A percentile compares a stretch with the other conserved stretches of the same genome.
phyloP scores from a whole-genome alignment of 2,329 filamentous ascomycete genomes.

The Colletotrichum karsti region DNA sequence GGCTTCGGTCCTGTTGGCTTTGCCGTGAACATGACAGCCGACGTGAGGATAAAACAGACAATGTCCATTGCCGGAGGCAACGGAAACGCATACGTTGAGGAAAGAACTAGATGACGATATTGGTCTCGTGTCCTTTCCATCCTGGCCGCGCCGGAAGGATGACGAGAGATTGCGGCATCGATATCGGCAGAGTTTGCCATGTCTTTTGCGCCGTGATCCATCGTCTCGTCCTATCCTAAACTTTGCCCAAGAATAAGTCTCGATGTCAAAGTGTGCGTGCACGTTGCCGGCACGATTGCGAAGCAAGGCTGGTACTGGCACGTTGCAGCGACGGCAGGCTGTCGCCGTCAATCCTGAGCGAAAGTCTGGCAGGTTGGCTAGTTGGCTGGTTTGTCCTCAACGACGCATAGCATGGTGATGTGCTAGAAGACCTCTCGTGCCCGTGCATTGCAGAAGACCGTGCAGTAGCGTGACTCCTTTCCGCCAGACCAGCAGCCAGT shows the following conservation, averaged over 20 bases:
- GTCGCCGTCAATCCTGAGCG: background rate
- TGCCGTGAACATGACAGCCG: background rate
- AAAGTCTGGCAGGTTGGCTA: background rate
- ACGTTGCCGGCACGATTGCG: background rate
- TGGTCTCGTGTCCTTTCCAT: background rate
- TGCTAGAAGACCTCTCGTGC: background rate
- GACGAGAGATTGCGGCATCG: background rate
- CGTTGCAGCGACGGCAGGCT: background rate
- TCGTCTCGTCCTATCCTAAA: conserved; percentile 18
- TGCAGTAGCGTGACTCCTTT: conserved; percentile 8
- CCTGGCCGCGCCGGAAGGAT: background rate
- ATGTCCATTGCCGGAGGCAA: background rate
- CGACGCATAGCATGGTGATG: conserved; percentile 4
- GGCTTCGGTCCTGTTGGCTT: background rate
- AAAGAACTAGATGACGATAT: background rate
- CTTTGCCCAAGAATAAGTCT: conserved; percentile 11
- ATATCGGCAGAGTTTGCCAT: conserved; percentile 22
- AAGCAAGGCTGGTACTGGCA: conserved; percentile 1
- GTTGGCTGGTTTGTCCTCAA: background rate
- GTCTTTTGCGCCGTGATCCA: conserved; percentile 7
- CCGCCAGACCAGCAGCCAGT: conserved; percentile 7
- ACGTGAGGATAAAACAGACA: background rate
- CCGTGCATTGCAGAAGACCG: conserved; percentile 10
- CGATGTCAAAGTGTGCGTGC: background rate
- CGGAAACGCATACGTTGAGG: background rate